Evolutionary conservation across 306 rosid species (phyloP), one percentile per base, ranked within the genome.

Genomic region (Hippophae tibetana): DNA sequence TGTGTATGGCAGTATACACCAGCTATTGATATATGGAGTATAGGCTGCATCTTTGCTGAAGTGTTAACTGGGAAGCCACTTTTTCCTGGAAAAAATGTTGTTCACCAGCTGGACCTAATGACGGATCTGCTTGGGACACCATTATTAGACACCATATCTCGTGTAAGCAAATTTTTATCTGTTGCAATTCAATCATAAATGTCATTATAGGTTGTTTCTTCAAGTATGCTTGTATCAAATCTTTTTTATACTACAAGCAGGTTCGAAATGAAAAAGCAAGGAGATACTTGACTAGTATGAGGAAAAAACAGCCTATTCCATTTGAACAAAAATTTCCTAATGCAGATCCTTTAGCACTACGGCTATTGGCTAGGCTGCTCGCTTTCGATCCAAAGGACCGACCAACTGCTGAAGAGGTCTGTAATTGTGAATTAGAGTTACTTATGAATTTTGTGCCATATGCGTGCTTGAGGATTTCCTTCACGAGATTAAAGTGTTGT

Each of bases 371-470:
- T 78, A 79, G 84, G 65, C 68, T 87, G 73, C 98, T 90, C 9
- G 96, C 96, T 44, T 90, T 90, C 54, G 96, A 90, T 78, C 98
- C 98, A 18, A 90, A 90, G 75, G 92, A 90, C 63, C 81, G 98
- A 52, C 98, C 95, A 57, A 87, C 95, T 60, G 98, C 98, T 7
- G 86, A 81, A 81, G 95, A 87, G 96, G 98, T 90, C 70, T 76
- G 90, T 72, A 68, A 40, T 45, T 5, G 6, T 57, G 7, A 53
- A 44, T 52, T 52, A 27, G 18, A 7, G 8, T 41, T 27, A 27
- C 40, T 53, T 54, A 2, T 7, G 44, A 51, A 57, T 43, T 56
- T 62, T 57, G 51, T 44, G 38, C 42, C 26, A 26, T 47, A 25
- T 31, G 57, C 9, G 56, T 66, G 58, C 14, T 57, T 4, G 47